Evolutionary conservation across 2,329 filamentous ascomycete species (phyloP).

Genomic region (Colletotrichum chlorophyti): DNA sequence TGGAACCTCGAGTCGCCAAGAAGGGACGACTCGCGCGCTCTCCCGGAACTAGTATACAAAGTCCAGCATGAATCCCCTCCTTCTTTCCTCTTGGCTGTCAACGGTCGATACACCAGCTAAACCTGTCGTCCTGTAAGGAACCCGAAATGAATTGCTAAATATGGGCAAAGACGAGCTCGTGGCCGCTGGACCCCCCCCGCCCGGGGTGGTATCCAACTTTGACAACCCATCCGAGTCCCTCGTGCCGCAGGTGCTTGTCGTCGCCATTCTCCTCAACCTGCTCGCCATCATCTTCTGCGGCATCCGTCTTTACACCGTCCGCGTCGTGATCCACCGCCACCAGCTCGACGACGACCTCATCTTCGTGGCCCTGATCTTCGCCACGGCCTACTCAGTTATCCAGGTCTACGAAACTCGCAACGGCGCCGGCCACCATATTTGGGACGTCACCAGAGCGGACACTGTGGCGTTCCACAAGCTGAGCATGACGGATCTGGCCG

Average conservation of each 20-base stretch:
- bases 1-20: neutral
- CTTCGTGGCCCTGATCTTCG: constrained; percentile 16
- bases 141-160: constrained; percentile 14
- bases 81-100: neutral
- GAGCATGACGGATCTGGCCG: constrained; percentile 23
- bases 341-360: constrained; percentile 25
- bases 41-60: neutral
- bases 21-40: neutral
- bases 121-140: neutral
- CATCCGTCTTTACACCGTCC: constrained; percentile 19
- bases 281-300: constrained; percentile 23
- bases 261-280: constrained; percentile 18
- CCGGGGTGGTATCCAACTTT: constrained; percentile 17
- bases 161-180: constrained; percentile 4
- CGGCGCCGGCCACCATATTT: constrained; percentile 16
- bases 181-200: constrained; percentile 5
- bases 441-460: constrained; percentile 11
- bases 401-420: constrained; percentile 25
- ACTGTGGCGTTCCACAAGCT: constrained; percentile 18
- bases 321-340: constrained; percentile 16
- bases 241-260: constrained; percentile 22
- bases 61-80: neutral
- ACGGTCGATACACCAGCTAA: neutral
- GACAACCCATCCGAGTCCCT: constrained; percentile 17
- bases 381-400: constrained; percentile 15